phyloP scores from a whole-genome alignment of 139 green algal species.

The Closterium sp. region DNA sequence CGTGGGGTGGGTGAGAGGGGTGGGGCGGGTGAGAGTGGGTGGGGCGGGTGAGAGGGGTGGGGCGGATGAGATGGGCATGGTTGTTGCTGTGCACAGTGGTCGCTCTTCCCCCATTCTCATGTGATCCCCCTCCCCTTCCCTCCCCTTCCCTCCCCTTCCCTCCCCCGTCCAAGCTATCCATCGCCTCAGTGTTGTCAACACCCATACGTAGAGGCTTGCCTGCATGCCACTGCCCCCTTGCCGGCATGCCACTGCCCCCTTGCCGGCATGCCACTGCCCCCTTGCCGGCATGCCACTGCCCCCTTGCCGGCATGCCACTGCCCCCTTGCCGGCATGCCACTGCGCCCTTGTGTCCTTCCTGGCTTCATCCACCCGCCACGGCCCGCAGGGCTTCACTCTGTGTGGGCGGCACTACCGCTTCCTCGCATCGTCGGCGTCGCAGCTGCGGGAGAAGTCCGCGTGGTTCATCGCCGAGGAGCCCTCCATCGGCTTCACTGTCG shows the following conservation, averaged over 20 bases:
- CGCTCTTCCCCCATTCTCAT: background rate
- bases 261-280: background rate
- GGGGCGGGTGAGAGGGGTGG: background rate
- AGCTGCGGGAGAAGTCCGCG: slow-evolving; percentile 21
- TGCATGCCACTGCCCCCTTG: background rate
- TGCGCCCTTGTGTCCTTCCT: too few relatives aligned
- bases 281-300: background rate
- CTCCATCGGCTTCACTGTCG: background rate
- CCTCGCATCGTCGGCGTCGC: background rate
- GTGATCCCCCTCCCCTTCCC: background rate
- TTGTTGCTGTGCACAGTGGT: background rate
- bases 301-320: background rate
- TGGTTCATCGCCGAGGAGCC: slow-evolving; percentile 30
- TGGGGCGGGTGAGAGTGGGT: background rate
- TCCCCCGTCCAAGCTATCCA: background rate
- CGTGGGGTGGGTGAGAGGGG: background rate
- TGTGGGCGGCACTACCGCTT: slow-evolving; percentile 23
- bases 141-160: background rate
- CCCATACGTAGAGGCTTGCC: background rate
- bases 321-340: background rate
- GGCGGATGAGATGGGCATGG: background rate
- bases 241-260: background rate
- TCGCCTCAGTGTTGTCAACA: background rate
- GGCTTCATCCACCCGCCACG: too few relatives aligned
- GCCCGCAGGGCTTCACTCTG: slow-evolving; percentile 32